Percentiles rank a stretch among this genome's conserved stretches.
These are phyloP conservation scores for Ilyonectria mors-panacis DNA, from an alignment of 2,329 filamentous ascomycete genomes.

Conservation along the genomic window DNA sequence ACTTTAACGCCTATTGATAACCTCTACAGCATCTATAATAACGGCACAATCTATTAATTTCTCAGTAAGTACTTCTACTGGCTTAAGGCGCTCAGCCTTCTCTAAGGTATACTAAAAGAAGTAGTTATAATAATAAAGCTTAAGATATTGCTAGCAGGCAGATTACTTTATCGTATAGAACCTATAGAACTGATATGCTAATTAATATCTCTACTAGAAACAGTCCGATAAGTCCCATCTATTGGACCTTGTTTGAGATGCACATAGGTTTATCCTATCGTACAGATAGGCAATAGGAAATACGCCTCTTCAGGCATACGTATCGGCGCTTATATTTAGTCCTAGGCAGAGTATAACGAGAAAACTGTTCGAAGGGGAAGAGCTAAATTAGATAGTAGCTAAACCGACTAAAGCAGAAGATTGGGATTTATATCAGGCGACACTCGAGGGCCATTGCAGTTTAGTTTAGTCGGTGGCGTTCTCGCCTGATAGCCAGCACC, in stretches of 20 bases:
- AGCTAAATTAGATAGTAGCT: background rate
- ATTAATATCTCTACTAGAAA: background rate
- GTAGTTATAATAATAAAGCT: background rate
- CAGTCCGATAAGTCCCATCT: background rate
- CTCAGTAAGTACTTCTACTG: conserved; percentile 52
- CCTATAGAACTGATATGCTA: background rate
- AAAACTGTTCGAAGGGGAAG: background rate
- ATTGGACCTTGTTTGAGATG: conserved; percentile 11
- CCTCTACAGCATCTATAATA: background rate
- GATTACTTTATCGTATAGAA: background rate
- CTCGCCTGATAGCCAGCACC: background rate
- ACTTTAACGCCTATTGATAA: background rate
- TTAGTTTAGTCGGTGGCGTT: background rate
- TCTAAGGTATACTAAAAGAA: conserved; percentile 34
- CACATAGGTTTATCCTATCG: conserved; percentile 1
- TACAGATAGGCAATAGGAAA: background rate
- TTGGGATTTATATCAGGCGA: background rate
- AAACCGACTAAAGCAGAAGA: background rate
- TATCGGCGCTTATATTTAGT: conserved; percentile 27
- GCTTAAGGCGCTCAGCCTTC: conserved; percentile 59
- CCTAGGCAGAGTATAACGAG: conserved; percentile 11
- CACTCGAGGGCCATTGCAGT: background rate
- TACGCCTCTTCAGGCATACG: conserved; percentile 19
- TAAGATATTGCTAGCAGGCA: background rate
- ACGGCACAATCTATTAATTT: background rate